These are phyloP conservation scores for Excoecaria cochinchinensis DNA, from an alignment of 345 rosid genomes.

Conservation along the genomic window DNA sequence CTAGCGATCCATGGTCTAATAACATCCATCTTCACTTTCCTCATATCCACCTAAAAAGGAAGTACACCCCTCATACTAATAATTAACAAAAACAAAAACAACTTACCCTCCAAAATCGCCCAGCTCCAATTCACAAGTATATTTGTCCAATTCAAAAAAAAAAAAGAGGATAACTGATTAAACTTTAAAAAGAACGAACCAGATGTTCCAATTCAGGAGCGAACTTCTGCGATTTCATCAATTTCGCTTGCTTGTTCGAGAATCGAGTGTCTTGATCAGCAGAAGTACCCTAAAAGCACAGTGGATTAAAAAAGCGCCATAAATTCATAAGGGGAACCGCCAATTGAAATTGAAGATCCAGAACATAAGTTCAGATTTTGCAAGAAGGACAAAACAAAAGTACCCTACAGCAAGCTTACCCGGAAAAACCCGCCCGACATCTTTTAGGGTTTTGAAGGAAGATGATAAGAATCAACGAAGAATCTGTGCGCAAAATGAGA, in stretches of 20 bases:
- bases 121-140: background rate
- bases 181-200: constrained; percentile 42
- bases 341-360: constrained; percentile 10
- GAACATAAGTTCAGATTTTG: background rate
- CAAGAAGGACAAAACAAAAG: background rate
- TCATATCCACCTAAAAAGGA: constrained; percentile 64
- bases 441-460: constrained; percentile 14
- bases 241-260: constrained; percentile 97
- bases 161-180: background rate
- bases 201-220: constrained; percentile 79
- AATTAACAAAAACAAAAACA: background rate
- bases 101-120: background rate
- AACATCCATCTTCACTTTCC: constrained; percentile 93
- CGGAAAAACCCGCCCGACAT: constrained; percentile 38
- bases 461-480: background rate
- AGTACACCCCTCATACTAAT: background rate
- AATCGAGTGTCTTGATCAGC: constrained; percentile 98
- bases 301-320: background rate
- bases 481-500: background rate
- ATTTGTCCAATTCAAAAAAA: background rate
- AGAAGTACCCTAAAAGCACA: constrained; percentile 70
- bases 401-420: constrained; percentile 4
- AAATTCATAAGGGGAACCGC: background rate
- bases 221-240: constrained; percentile 89
- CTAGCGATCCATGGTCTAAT: constrained; percentile 93